Conservation (phyloP, 164 flowering plant genomes). For the Chloranthus sessilifolius region DNA sequence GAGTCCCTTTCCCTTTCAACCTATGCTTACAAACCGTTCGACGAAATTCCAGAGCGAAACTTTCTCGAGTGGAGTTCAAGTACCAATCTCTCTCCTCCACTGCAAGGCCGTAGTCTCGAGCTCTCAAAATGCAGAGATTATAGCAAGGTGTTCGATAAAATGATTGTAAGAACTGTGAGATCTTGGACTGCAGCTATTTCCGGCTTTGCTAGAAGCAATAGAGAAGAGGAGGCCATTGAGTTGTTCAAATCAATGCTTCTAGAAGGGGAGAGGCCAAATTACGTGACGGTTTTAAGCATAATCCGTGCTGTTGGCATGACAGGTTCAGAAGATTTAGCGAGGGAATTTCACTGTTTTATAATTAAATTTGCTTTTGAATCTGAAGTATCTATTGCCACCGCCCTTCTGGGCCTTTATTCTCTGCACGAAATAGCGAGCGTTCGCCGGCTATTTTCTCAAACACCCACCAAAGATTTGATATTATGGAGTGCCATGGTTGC, state of each 20-base stretch:
- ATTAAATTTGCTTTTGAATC: constrained; percentile 40
- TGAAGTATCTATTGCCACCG: constrained; percentile 36
- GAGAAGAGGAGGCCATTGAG: constrained; percentile 27
- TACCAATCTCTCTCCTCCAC: no score
- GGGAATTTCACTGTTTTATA: constrained; percentile 34
- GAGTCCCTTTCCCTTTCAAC: neutral
- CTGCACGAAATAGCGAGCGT: constrained; percentile 19
- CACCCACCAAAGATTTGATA: constrained; percentile 41
- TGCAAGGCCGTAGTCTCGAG: no score
- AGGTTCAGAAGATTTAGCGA: constrained; percentile 8
- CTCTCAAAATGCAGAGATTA: no score
- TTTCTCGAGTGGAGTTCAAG: constrained; percentile 1
- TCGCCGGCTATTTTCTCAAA: constrained; percentile 30
- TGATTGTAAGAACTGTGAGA: constrained; percentile 6
- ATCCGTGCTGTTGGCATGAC: constrained; percentile 25
- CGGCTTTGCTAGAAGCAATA: constrained; percentile 20
- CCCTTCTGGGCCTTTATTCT: constrained; percentile 42
- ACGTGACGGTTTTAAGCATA: constrained; percentile 34
- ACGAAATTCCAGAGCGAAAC: constrained; percentile 18
- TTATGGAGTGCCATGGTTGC: constrained; percentile 55
- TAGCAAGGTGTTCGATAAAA: constrained; percentile 12
- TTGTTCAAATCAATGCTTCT: constrained; percentile 39
- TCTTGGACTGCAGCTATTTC: constrained; percentile 26
- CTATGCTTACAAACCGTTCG: constrained; percentile 18
- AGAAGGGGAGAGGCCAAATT: constrained; percentile 30